Conservation (phyloP, 148 eudicot genomes). For the Camellia granthamiana region DNA sequence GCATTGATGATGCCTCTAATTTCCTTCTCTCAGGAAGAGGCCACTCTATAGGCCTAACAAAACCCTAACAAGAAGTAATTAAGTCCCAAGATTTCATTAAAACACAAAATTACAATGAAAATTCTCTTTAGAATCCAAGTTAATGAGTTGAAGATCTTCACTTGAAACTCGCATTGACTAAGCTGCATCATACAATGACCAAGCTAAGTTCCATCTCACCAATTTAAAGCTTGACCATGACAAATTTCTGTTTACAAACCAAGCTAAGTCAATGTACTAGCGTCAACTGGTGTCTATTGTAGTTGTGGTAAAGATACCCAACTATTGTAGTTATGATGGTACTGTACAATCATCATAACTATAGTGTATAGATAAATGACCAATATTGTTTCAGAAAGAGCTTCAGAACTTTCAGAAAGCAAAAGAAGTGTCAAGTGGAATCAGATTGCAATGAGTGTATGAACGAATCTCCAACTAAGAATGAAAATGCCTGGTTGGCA, state of each 20-base stretch:
- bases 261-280: background rate
- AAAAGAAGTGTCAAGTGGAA: background rate
- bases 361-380: background rate
- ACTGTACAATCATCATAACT: conserved; percentile 1
- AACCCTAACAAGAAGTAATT: background rate
- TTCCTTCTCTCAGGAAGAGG: background rate
- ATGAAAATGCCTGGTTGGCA: background rate
- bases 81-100: background rate
- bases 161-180: background rate
- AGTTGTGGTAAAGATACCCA: background rate
- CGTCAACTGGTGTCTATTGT: background rate
- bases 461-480: background rate
- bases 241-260: background rate
- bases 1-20: background rate
- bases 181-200: background rate
- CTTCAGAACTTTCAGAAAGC: background rate
- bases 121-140: background rate
- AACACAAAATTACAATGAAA: background rate
- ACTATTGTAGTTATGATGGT: background rate
- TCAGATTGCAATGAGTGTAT: background rate
- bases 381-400: background rate
- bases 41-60: background rate
- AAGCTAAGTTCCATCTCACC: background rate
- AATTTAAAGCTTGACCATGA: background rate
- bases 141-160: background rate